Base-by-base conservation (phyloP, 1,284 basidiomycete species). In the Cystobasidium slooffiae region DNA sequence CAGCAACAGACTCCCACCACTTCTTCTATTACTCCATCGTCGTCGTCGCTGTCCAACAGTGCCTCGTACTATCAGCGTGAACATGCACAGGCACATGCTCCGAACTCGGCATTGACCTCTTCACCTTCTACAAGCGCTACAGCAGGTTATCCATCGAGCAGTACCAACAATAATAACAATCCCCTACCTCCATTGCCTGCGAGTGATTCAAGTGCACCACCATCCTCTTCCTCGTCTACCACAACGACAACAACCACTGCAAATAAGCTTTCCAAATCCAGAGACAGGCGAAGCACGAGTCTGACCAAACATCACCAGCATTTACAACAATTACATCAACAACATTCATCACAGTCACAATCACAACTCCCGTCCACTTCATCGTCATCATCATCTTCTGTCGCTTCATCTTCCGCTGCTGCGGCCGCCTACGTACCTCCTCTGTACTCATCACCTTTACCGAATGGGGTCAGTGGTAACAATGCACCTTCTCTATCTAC, bases 191-290 rank as follows among this genome's bases (percentile, higher is more conserved):
- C 44, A 44, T 41, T 58, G 22, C 70, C 52, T 47, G 22, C 20
- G 4, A 10, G 39, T 7, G 20, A 20, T 2, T 24, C 47, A 5
- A 55, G 22, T 63, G 12, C 37, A 46, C 53, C 39, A 9, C 37
- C 47, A 41, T 24, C 58, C 14, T 53, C 69, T 8, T 24, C 56
- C 46, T 49, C 58, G n/a, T 69, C 47, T 43, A 24, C 20, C n/a
- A 43, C 69, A 20, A 43, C 62, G 9, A 55, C 51, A 3, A 7
- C 61, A 2, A 44, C 6, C n/a, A 46, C 37, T 8, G 20, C 51
- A 24, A 64, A 65, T 31, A 72, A 72, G 52, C 63, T 73, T 7
- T 55, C 70, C 22, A 73, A 66, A 58, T 46, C 56, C 18, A 52
- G 70, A 16, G 70, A 66, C 37, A 52, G 69, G 12, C 61, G 70